Evolutionary conservation across 2,329 filamentous ascomycete species (phyloP).

Genomic region (Fusarium fujikuroi): DNA sequence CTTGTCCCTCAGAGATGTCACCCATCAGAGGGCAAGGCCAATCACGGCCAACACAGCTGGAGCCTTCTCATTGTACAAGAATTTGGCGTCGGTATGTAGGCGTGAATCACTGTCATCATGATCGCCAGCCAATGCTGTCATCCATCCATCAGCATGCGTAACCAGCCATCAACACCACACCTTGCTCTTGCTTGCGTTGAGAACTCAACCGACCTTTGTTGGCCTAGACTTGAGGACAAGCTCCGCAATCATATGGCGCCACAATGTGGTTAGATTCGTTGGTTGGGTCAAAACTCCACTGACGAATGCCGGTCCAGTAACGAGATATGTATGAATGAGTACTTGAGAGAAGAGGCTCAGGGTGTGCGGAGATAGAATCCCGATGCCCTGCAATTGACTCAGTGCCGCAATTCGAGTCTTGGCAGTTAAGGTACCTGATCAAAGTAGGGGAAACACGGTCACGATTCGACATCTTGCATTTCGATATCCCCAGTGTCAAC

Average conservation of each 20-base stretch:
- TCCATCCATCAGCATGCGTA: slow-evolving; percentile 6
- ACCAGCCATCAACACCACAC: not conserved
- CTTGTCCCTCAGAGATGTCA: not conserved
- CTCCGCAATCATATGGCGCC: slow-evolving; percentile 1
- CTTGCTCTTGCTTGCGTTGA: not conserved
- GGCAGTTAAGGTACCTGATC: not conserved
- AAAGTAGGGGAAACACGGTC: slow-evolving; percentile 2
- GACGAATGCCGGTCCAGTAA: slow-evolving; percentile 14
- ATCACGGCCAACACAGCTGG: not conserved
- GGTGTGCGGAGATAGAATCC: not conserved
- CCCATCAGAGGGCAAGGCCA: not conserved
- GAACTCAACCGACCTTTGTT: not conserved
- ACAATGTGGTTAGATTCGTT: slow-evolving; percentile 13
- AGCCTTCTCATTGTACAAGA: not conserved
- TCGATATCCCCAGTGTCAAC: not conserved
- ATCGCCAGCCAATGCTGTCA: not conserved
- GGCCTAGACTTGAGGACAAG: not conserved
- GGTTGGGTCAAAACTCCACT: slow-evolving; percentile 19
- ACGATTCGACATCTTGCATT: not conserved
- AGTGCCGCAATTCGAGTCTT: not conserved
- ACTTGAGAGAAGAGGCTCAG: not conserved
- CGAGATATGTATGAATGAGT: not conserved
- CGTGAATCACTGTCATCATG: slow-evolving; percentile 9
- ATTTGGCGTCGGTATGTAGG: not conserved
- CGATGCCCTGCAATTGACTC: not conserved